Conservation (phyloP, 345 rosid genomes). For the Eucalyptus cloeziana region DNA sequence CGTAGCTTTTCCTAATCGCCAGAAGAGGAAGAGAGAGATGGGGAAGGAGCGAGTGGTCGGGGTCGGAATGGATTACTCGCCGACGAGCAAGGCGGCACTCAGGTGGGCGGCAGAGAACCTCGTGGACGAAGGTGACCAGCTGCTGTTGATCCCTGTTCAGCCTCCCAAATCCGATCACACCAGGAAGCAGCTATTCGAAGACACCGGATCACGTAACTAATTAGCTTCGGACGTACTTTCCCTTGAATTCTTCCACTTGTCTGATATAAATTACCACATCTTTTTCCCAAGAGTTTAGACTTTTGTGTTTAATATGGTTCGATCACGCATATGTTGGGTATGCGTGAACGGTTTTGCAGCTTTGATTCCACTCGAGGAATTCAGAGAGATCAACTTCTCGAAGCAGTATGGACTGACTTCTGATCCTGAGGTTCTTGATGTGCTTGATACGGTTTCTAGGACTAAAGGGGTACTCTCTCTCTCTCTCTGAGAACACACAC, state of each 20-base stretch:
- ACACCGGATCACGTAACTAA: slow-evolving; percentile 36
- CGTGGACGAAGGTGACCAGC: slow-evolving; percentile 1
- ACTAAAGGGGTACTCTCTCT: slow-evolving; percentile 16
- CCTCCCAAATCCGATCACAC: slow-evolving; percentile 33
- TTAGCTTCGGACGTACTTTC: not conserved
- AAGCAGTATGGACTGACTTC: slow-evolving; percentile 30
- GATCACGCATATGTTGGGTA: not conserved
- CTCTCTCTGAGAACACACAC: not conserved
- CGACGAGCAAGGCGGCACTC: slow-evolving; percentile 33
- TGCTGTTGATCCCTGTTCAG: slow-evolving; percentile 33
- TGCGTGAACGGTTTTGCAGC: slow-evolving; percentile 7
- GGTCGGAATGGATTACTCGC: slow-evolving; percentile 34
- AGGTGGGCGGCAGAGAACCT: slow-evolving; percentile 36
- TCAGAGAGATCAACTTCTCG: slow-evolving; percentile 25
- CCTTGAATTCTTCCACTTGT: not conserved
- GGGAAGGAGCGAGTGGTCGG: slow-evolving; percentile 26
- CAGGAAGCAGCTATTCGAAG: slow-evolving; percentile 31
- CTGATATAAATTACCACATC: not conserved
- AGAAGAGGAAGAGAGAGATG: not conserved
- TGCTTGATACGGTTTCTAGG: slow-evolving; percentile 20
- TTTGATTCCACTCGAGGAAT: slow-evolving; percentile 30
- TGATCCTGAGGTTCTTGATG: slow-evolving; percentile 24
- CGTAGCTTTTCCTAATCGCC: not conserved
- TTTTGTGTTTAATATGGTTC: not conserved
- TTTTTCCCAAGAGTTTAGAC: not conserved